Base-by-base conservation (phyloP, 1,284 basidiomycete species). In the Melanopsichium pennsylvanicum region DNA sequence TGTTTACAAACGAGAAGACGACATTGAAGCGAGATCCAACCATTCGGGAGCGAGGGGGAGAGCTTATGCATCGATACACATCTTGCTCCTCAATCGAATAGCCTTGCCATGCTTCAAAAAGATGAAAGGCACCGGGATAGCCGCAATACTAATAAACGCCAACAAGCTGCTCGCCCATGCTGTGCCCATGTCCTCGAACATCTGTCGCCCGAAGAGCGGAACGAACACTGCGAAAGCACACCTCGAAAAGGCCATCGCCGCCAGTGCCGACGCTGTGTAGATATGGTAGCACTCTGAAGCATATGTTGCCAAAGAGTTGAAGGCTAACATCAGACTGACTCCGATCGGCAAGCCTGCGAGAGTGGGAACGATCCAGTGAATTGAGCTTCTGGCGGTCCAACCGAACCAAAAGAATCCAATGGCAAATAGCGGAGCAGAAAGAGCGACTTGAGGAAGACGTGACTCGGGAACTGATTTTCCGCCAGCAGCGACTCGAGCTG, bases 341-440 rank as follows among this genome's bases (percentile, higher is more conserved):
- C 62, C 62, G 27, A 66, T 54, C 9, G 60, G 60, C 16, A 63
- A 10, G 7, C 60, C 60, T 2, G 60, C 60, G 7, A 72, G 35
- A 23, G 70, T 54, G 6, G 70, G 70, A 3, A 63, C 59, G 9
- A 72, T 70, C 45, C 47, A 72, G 47, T 70, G 60, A 22, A 70
- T 72, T 15, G 58, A 47, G 12, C 48, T 25, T 4, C 60, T 38
- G 2, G 60, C 60, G 0, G 70, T 70, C 66, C 66, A 72, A 11
- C 69, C 69, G 27, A 68, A 69, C 69, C 69, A 72, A 41, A 72
- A 55, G 48, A 70, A 54, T 18, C 49, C 43, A 36, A 69, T 47
- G 15, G 45, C 52, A 19, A 63, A 63, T 2, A 62, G 52, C 1
- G 60, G 60, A 12, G 60, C 60, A 4, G 60, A 63, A 16, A 63